phyloP scores from a whole-genome alignment of 306 rosid species.

The Inga leiocalycina region DNA sequence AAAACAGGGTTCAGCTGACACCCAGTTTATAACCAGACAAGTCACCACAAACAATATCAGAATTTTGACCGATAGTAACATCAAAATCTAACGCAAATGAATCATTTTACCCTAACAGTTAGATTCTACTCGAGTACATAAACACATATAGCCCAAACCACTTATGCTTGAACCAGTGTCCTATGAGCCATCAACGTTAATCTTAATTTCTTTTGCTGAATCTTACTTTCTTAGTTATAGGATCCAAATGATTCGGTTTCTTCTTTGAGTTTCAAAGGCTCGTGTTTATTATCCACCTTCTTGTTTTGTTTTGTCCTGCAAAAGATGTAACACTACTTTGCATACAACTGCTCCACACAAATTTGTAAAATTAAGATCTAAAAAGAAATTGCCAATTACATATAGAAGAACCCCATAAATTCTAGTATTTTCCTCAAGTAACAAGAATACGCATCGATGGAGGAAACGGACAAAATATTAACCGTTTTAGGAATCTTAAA shows the following conservation, averaged over 20 bases:
- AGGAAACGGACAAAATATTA: not conserved
- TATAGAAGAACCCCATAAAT: not conserved
- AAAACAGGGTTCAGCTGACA: not conserved
- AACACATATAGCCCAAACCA: not conserved
- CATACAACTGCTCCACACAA: not conserved
- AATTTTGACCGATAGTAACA: not conserved
- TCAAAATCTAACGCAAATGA: too few relatives aligned
- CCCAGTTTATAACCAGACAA: not conserved
- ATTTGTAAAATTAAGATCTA: not conserved
- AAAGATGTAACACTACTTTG: conserved; percentile 29
- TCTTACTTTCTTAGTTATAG: conserved; percentile 51
- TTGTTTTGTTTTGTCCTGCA: conserved; percentile 50
- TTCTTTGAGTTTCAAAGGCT: conserved; percentile 35
- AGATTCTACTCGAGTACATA: not conserved
- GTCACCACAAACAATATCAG: not conserved
- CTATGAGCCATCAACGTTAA: not conserved
- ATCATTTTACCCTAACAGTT: not conserved
- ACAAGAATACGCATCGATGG: not conserved
- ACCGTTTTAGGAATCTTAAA: not conserved
- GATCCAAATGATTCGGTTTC: conserved; percentile 35
- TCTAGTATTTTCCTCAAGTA: not conserved
- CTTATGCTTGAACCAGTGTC: not conserved
- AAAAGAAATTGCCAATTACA: not conserved
- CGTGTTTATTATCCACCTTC: conserved; percentile 42
- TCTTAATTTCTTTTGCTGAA: not conserved